Conservation (phyloP, 2,329 filamentous ascomycete genomes). For the Verticillium dahliae region DNA sequence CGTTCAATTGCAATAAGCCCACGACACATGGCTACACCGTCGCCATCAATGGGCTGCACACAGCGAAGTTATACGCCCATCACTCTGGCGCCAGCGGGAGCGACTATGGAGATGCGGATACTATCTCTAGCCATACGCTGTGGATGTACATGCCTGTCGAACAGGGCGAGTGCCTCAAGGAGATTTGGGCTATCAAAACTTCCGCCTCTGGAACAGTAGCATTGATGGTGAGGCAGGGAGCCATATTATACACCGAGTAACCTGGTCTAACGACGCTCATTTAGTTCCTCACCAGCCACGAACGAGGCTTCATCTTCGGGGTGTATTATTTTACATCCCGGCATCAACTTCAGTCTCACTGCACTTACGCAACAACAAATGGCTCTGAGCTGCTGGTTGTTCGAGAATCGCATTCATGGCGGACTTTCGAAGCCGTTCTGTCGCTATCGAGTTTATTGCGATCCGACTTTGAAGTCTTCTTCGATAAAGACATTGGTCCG, state of each 20-base stretch:
- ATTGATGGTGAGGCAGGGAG: background rate
- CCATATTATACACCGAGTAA: background rate
- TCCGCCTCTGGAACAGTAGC: background rate
- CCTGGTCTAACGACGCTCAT: background rate
- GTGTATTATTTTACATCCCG: background rate
- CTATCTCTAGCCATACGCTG: background rate
- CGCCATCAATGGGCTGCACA: background rate
- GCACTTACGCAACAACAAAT: background rate
- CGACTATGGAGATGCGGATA: background rate
- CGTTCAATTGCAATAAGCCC: background rate
- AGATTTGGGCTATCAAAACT: background rate
- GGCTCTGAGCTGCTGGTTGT: too few species aligned
- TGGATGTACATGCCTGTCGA: background rate
- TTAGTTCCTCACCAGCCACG: background rate
- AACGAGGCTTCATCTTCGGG: background rate
- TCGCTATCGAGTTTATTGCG: too few species aligned
- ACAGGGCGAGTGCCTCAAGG: background rate
- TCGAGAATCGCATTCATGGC: too few species aligned
- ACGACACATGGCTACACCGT: background rate
- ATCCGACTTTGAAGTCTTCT: too few species aligned
- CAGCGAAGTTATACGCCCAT: background rate
- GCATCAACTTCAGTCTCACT: background rate
- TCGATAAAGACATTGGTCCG: too few species aligned
- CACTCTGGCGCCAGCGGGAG: background rate
- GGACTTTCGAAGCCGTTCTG: too few species aligned